These are phyloP conservation scores for Lactarius tabidus DNA, from an alignment of 768 basidiomycete species.

Conservation along the genomic window DNA sequence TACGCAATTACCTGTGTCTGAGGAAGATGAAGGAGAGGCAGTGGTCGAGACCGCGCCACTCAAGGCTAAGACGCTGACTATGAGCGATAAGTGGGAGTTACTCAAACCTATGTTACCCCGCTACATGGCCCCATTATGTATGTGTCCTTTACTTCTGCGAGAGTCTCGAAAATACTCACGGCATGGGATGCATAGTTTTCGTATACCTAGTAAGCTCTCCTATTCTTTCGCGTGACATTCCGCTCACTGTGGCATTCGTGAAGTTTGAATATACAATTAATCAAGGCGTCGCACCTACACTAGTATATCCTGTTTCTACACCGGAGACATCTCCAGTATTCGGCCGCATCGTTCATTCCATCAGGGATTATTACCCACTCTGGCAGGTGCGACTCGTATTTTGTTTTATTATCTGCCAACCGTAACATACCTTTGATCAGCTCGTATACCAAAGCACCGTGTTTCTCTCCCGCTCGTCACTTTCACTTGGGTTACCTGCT, in stretches of 20 bases:
- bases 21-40: constrained; percentile 27
- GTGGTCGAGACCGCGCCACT: constrained; percentile 25
- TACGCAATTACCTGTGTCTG: constrained; percentile 37
- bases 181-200: constrained; percentile 39
- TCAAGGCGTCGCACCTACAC: constrained; percentile 84
- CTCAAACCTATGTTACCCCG: constrained; percentile 72
- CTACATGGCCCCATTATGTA: constrained; percentile 94
- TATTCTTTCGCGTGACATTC: constrained; percentile 1
- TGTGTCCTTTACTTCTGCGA: constrained; percentile 33
- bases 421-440: constrained; percentile 33
- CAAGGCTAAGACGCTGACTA: constrained; percentile 47
- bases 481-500: constrained; percentile 79
- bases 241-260: constrained; percentile 1
- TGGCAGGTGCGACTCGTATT: constrained; percentile 68
- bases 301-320: constrained; percentile 82
- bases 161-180: not conserved
- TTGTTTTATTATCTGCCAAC: not conserved
- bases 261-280: constrained; percentile 93
- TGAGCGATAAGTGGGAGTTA: constrained; percentile 73
- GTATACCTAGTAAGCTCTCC: constrained; percentile 52
- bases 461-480: constrained; percentile 88
- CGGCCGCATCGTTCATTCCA: constrained; percentile 72
- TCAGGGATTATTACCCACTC: constrained; percentile 92
- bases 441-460: constrained; percentile 88
- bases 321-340: constrained; percentile 56